Conservation (phyloP, 257 asterid genomes). For the Jaltomata sinuosa region DNA sequence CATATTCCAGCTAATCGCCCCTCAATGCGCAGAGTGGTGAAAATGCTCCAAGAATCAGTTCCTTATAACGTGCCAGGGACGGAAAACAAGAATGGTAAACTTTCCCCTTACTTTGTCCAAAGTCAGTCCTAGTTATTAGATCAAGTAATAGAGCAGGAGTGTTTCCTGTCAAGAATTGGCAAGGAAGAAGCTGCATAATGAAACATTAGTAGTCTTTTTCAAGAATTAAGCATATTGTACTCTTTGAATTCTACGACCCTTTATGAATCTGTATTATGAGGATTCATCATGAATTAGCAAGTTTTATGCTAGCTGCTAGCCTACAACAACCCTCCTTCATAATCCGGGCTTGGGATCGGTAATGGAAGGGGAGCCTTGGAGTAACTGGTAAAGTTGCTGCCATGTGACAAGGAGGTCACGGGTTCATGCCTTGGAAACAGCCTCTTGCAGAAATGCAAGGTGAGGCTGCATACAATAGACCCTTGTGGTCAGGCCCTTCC, state of each 20-base stretch:
- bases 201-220: background rate
- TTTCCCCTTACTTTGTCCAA: background rate
- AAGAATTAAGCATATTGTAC: background rate
- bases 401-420: too few species aligned
- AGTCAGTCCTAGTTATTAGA: background rate
- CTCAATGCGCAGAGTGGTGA: conserved; percentile 66
- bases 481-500: too few species aligned
- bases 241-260: background rate
- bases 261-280: background rate
- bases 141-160: background rate
- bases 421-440: too few species aligned
- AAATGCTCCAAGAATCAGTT: conserved; percentile 42
- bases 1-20: conserved; percentile 56
- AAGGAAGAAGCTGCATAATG: background rate
- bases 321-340: background rate
- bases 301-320: background rate
- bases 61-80: background rate
- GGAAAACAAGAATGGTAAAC: conserved; percentile 11
- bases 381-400: too few species aligned
- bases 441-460: too few species aligned
- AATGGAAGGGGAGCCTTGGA: too few species aligned
- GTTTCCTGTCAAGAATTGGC: background rate
- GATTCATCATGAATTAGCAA: background rate
- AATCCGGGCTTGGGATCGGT: too few species aligned
- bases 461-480: too few species aligned